Conservation (phyloP, 331 rosid genomes). For the Prunus yedoensis region DNA sequence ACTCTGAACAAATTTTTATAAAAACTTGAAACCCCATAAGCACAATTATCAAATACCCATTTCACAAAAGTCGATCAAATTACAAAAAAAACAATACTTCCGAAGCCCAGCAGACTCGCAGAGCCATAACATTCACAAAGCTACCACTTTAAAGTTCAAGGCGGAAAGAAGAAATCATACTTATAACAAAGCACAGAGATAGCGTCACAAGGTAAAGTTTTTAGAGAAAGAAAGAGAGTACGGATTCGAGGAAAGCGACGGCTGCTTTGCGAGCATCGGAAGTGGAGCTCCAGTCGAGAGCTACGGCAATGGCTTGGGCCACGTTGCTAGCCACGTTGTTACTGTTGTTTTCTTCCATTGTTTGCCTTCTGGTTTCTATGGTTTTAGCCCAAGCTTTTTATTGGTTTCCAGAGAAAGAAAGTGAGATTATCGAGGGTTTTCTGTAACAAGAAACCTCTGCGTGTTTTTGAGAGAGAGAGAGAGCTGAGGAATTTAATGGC, state of each 20-base stretch:
- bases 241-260: constrained; percentile 72
- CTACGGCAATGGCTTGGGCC: constrained; percentile 78
- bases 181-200: neutral
- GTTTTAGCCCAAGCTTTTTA: neutral
- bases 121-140: neutral
- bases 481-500: neutral
- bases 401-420: neutral
- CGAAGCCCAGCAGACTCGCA: neutral
- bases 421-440: constrained; percentile 2
- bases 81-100: neutral
- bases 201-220: neutral
- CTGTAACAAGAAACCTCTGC: neutral
- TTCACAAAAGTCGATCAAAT: constrained; percentile 5
- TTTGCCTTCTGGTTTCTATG: constrained; percentile 19
- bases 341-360: constrained; percentile 53
- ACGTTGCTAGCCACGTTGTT: constrained; percentile 48
- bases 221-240: constrained; percentile 29
- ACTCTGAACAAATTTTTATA: neutral
- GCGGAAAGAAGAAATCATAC: too few relatives aligned
- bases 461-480: neutral
- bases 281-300: constrained; percentile 80
- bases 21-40: neutral
- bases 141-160: neutral
- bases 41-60: neutral
- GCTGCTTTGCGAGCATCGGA: constrained; percentile 75